Base-by-base conservation (phyloP, 2,329 filamentous ascomycete genomes). In the Ramularia collo-cygni region DNA sequence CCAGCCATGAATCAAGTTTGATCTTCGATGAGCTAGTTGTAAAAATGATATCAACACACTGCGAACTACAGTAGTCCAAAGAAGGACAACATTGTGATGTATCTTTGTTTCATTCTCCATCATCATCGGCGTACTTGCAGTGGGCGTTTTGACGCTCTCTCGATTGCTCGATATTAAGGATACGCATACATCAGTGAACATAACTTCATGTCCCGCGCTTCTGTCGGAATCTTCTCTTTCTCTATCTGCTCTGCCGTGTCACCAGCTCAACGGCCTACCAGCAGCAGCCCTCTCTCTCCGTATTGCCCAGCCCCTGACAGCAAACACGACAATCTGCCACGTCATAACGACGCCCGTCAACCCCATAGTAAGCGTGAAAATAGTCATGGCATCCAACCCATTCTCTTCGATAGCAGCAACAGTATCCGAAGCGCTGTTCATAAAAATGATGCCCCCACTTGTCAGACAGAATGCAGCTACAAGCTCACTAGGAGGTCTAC, bases 401-500 rank as follows among this genome's bases (percentile, higher is more conserved):
- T 89, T 82, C 41, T 75, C 73, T 44, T 89, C 81, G 69, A 95
- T 85, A n/a, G 79, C 77, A 8, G 71, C 62, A 17, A 95, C 76
- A 0, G 83, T 83, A 57, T 93, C 87, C 40, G 77, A 76, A 46
- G 84, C 83, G 60, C 87, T 94, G 45, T 85, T 74, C 85, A 95
- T 95, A 65, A 96, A 95, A 39, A 95, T 81, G 32, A 93, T 70
- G 4, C 92, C 90, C 17, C 92, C 90, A 1, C 85, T 73, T 47
- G 93, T 85, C 43, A 96, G 71, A 28, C 88, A 92, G 59, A 96
- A 96, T 0, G 87, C 72, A 1, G 84, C 74, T 37, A 96, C 68
- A n/a, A 95, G 72, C 69, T 96, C 90, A 0, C 87, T 92, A 0
- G 90, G 90, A 7, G 90, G 90, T 17, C 89, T 79, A 26, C 85